Evolutionary conservation across 1,284 basidiomycete genomes (phyloP).

Genomic region (Tetrapyrgos nigripes): DNA sequence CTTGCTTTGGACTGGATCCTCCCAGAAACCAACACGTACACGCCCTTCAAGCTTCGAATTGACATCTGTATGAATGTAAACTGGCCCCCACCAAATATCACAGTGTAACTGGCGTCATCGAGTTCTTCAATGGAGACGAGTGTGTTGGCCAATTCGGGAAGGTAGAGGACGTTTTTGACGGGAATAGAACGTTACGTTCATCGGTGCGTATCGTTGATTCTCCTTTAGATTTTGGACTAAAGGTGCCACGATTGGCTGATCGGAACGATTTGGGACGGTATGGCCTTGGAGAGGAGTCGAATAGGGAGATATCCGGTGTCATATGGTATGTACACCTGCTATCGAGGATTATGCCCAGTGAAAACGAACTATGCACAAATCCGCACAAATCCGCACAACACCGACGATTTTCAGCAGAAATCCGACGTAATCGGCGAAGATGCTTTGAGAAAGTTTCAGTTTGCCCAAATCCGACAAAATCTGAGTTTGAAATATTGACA

Average conservation of each 20-base stretch:
- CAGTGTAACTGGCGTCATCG: too few species aligned
- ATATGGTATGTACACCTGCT: background rate
- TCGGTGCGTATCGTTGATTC: conserved; percentile 27
- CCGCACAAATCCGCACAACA: too few species aligned
- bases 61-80: background rate
- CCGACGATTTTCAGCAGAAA: too few species aligned
- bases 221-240: conserved; percentile 18
- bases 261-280: conserved; percentile 7
- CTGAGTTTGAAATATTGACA: conserved; percentile 13
- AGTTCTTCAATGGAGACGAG: conserved; percentile 31
- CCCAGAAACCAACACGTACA: conserved; percentile 28
- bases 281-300: background rate
- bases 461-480: too few species aligned
- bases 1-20: conserved; percentile 13
- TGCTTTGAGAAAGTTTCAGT: conserved; percentile 31
- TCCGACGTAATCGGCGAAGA: too few species aligned
- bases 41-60: conserved; percentile 26
- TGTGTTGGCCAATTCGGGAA: conserved; percentile 26
- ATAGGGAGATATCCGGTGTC: background rate
- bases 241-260: conserved; percentile 14
- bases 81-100: conserved; percentile 18
- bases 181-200: conserved; percentile 24
- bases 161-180: conserved; percentile 31
- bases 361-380: too few species aligned
- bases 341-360: too few species aligned